Percentiles rank a stretch among this genome's conserved stretches.
phyloP scores from a whole-genome alignment of 306 rosid species.

The Cyamopsis tetragonoloba region DNA sequence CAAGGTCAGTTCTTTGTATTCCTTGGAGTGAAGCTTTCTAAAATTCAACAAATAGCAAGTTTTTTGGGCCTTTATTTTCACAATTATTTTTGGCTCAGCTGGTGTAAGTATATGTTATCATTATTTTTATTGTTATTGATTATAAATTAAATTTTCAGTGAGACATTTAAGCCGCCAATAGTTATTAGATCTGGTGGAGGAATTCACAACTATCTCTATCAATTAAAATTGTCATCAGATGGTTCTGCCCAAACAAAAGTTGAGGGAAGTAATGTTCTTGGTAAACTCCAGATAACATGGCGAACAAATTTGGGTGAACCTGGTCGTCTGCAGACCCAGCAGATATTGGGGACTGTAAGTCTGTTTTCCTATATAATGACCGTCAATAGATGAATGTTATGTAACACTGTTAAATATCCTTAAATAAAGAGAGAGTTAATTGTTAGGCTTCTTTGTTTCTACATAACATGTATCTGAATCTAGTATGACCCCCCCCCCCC shows the following conservation, averaged over 20 bases:
- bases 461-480: conserved; percentile 12
- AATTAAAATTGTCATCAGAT: conserved; percentile 50
- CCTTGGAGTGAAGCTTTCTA: conserved; percentile 6
- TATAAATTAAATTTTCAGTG: conserved; percentile 47
- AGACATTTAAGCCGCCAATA: conserved; percentile 62
- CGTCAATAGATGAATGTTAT: conserved; percentile 4
- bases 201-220: conserved; percentile 90
- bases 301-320: conserved; percentile 97
- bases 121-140: conserved; percentile 13
- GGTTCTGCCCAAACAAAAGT: conserved; percentile 61
- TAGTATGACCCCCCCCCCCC: not conserved
- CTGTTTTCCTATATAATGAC: conserved; percentile 18
- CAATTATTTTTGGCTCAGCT: not conserved
- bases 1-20: conserved; percentile 47
- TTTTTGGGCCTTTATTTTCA: conserved; percentile 7
- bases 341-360: conserved; percentile 94
- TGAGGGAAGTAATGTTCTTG: conserved; percentile 94
- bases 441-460: conserved; percentile 10
- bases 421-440: not conserved
- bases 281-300: conserved; percentile 98
- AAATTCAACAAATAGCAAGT: not conserved
- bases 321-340: conserved; percentile 95
- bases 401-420: not conserved
- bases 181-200: conserved; percentile 91
- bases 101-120: not conserved